Evolutionary conservation across 352 stramenopile species (phyloP), one percentile per base, ranked within the genome.

Genomic region (Phytophthora sansomeana): DNA sequence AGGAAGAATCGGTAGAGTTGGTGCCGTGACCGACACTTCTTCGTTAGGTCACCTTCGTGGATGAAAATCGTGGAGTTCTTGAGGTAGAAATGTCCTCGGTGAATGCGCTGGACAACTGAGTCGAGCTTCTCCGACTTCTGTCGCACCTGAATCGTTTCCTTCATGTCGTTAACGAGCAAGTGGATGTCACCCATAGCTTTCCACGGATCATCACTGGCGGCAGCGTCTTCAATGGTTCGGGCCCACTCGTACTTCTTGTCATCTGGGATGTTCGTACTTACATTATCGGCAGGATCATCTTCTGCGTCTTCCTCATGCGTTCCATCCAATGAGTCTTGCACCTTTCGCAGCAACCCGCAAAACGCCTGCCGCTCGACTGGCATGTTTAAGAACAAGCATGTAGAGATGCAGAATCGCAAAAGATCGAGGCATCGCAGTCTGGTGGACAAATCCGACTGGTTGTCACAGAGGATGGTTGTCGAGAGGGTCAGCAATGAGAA

Each of bases 1-100:
- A 95, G 81, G 65, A 96, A 95, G 55, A 96, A 96, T 10, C 87
- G 87, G 58, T 96, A 96, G 13, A 80, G 72, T 32, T 91, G 83
- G 62, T 92, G 94, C 16, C 93, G 82, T 10, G 85, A 98, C 24
- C 96, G 83, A 46, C 93, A 98, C 41, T 92, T 92, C 78, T 99
- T 99, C 19, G 90, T 88, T 41, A 99, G 62, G 56, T 99, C 88
- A 11, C 96, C 97, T 76, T 98, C 94, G 50, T 86, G 83, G 10
- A 99, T 83, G 75, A 99, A 99, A 10, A 88, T 88, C n/a, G 95
- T 90, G 26, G 95, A 89, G 69, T 98, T 95, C 58, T 98, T 97
- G 28, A 99, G 74, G 51, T 98, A 89, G 60, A 90, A 92, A 38
- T 92, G 74, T 46, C 90, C 93, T 33, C 96, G 95, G 39, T 97